Percentiles rank a stretch among this genome's conserved stretches.
Evolutionary conservation across 305 asterid species (phyloP).

Genomic region (Fraxinus greggii): DNA sequence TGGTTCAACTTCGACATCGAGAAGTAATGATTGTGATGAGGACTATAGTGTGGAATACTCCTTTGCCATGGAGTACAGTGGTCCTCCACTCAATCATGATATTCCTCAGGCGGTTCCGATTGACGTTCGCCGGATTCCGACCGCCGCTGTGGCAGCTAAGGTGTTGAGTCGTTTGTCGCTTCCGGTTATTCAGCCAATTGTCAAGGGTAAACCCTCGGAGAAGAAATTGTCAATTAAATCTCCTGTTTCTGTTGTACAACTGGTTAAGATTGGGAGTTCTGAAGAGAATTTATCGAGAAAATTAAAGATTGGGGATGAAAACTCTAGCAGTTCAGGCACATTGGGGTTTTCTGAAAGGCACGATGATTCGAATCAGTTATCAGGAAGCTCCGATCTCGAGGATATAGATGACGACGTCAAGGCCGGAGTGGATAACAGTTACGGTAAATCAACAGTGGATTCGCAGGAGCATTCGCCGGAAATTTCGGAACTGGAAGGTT

Average conservation of each 20-base stretch:
- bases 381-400: conserved; percentile 66
- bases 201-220: conserved; percentile 24
- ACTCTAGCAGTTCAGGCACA: conserved; percentile 67
- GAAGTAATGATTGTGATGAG: no score
- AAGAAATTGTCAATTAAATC: conserved; percentile 25
- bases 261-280: conserved; percentile 20
- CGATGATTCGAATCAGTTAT: conserved; percentile 44
- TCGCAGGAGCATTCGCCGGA: conserved; percentile 23
- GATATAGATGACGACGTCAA: conserved; percentile 39
- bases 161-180: conserved; percentile 36
- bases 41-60: no score
- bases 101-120: conserved; percentile 77
- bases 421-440: conserved; percentile 20
- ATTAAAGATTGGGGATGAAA: conserved; percentile 29
- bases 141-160: conserved; percentile 50
- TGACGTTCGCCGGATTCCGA: conserved; percentile 63
- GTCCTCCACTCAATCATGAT: conserved; percentile 70
- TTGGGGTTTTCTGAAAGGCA: conserved; percentile 58
- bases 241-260: conserved; percentile 11
- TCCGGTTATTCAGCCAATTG: conserved; percentile 72
- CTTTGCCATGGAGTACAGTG: conserved; percentile 31
- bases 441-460: conserved; percentile 15
- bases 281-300: conserved; percentile 24
- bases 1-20: no score
- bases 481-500: conserved; percentile 29